Conservation (phyloP, 768 basidiomycete species). For the Mycena venus region DNA sequence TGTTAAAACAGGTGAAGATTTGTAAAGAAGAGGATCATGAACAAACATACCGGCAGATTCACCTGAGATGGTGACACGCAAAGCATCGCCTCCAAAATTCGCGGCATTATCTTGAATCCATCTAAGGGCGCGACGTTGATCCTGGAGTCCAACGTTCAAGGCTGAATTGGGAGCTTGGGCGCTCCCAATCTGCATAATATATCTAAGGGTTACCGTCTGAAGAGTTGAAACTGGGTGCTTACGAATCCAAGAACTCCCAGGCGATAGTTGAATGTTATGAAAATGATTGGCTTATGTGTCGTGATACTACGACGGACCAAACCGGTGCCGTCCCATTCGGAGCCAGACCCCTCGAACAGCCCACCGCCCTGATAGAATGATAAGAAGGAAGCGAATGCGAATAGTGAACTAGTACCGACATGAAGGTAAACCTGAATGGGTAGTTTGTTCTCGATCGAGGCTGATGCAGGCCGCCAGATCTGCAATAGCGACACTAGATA, state of each 20-base stretch:
- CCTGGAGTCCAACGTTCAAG: background rate
- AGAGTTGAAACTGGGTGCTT: background rate
- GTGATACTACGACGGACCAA: background rate
- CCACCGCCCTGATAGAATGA: background rate
- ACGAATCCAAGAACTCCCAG: constrained; percentile 8
- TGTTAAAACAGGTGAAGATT: background rate
- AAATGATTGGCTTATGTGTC: constrained; percentile 6
- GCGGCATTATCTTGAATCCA: constrained; percentile 15
- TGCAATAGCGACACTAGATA: background rate
- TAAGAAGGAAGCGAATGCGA: background rate
- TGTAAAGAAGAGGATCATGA: background rate
- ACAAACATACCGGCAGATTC: constrained; percentile 1
- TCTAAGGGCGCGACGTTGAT: background rate
- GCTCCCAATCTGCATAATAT: background rate
- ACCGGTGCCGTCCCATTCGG: constrained; percentile 3
- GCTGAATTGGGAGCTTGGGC: background rate
- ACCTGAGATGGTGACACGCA: constrained; percentile 3
- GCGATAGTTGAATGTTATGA: constrained; percentile 11
- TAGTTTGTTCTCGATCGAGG: background rate
- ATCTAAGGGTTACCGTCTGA: too few species aligned
- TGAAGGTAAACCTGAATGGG: background rate
- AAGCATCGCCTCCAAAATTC: background rate
- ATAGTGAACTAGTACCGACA: background rate
- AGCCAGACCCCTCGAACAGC: background rate
- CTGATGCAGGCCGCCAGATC: background rate